Base-by-base conservation (phyloP, 2,329 filamentous ascomycete genomes). In the Purpureocillium takamizusanense region DNA sequence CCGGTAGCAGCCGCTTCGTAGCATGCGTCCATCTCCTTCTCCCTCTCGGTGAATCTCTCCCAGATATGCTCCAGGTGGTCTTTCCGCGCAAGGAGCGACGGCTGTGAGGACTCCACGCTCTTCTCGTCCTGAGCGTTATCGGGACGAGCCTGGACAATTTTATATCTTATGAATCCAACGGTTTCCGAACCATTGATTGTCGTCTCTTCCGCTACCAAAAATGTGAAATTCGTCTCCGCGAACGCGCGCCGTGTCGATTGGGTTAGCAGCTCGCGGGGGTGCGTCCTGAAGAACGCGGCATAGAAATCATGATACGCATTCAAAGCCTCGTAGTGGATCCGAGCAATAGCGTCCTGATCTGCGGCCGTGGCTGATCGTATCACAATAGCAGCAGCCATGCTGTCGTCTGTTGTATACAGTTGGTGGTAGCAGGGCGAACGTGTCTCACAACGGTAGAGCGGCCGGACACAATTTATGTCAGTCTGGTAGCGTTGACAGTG, bases 1-100 rank as follows among this genome's bases (percentile, higher is more conserved):
- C 45, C 45, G 13, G 45, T 29, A 11, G 43, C 36, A 14, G 39
- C 39, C 21, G 40, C 43, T 29, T 47, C 42, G 30, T 48, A 42
- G 34, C 39, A 47, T 11, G 17, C 31, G 29, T 53, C 51, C 45
- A 48, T 53, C 34, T 43, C 38, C 3, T 37, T 39, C 36, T 42
- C 39, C 25, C 33, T 35, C 28, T 39, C 39, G 21, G 36, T 39
- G 37, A 51, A 49, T 40, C 38, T 41, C 31, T 44, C 41, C 48
- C 51, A 51, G 31, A 53, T 31, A n/a, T 28, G 39, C 40, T 49
- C 42, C 37, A 49, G 25, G 14, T 42, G 43, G 16, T 42, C 35
- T 33, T 49, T 49, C 6, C 33, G 32, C 11, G 36, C 40, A 34
- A 44, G 45, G 2, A 46, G 36, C 15, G 45, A 43, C 14, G 42